phyloP scores from a whole-genome alignment of 225 moss, liverwort and hornwort species.

The Pseudisothecium myosuroides region DNA sequence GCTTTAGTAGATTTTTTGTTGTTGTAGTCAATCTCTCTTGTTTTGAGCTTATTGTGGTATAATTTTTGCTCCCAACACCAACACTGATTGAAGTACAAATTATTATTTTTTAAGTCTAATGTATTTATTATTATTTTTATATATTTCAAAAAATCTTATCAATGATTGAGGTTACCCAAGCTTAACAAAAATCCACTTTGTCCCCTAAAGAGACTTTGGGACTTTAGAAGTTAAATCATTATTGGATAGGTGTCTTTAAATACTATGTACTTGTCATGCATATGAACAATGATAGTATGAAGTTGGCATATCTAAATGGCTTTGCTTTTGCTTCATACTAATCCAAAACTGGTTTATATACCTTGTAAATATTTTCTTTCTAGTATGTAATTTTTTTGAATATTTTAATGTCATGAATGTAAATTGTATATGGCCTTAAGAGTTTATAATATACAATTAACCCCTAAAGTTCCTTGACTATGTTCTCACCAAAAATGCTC shows the following conservation, averaged over 20 bases:
- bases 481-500: too few relatives aligned
- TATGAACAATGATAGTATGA: not conserved
- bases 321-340: not conserved
- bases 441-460: too few relatives aligned
- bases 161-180: too few relatives aligned
- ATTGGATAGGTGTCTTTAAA: not conserved
- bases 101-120: not conserved
- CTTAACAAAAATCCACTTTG: too few relatives aligned
- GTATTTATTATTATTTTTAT: too few relatives aligned
- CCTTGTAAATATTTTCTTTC: rapidly evolving
- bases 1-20: not conserved
- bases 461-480: too few relatives aligned
- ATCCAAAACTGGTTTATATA: not conserved
- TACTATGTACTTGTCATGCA: not conserved
- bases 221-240: not conserved
- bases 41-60: not conserved
- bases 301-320: rapidly evolving
- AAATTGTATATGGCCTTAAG: not conserved
- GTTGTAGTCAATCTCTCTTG: rapidly evolving
- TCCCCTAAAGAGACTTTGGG: too few relatives aligned
- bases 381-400: not conserved
- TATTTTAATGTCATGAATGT: not conserved
- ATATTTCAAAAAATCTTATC: too few relatives aligned
- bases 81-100: not conserved
- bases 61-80: not conserved